Evolutionary conservation across 2,329 filamentous ascomycete genomes (phyloP).

Genomic region (Alternaria sp.): DNA sequence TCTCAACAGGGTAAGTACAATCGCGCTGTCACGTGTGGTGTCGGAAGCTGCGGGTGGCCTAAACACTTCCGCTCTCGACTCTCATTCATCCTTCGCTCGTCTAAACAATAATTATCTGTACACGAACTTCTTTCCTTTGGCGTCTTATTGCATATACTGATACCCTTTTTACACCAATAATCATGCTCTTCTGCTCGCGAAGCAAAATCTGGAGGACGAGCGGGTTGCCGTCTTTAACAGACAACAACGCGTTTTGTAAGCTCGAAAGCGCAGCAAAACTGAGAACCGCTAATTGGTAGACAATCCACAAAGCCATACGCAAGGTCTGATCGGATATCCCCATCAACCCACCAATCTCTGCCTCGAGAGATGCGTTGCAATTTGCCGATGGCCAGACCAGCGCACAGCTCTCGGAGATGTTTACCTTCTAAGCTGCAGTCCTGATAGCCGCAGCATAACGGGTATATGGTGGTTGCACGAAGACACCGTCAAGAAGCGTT

Average conservation of each 20-base stretch:
- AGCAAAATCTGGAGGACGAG: background rate
- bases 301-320: background rate
- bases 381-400: background rate
- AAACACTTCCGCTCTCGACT: background rate
- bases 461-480: background rate
- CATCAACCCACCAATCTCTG: too few species aligned
- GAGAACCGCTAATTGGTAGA: background rate
- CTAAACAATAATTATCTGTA: rapidly evolving
- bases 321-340: background rate
- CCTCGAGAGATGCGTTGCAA: background rate
- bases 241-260: background rate
- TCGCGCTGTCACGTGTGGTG: background rate
- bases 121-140: background rate
- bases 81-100: background rate
- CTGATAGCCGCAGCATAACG: background rate
- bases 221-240: background rate
- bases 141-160: background rate
- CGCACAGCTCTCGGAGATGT: background rate
- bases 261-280: background rate
- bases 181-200: background rate
- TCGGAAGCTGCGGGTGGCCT: background rate
- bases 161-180: background rate
- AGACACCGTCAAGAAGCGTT: background rate
- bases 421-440: background rate
- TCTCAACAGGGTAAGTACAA: background rate